These are phyloP conservation scores for Epithele typhae DNA, from an alignment of 768 basidiomycete species.

Conservation along the genomic window DNA sequence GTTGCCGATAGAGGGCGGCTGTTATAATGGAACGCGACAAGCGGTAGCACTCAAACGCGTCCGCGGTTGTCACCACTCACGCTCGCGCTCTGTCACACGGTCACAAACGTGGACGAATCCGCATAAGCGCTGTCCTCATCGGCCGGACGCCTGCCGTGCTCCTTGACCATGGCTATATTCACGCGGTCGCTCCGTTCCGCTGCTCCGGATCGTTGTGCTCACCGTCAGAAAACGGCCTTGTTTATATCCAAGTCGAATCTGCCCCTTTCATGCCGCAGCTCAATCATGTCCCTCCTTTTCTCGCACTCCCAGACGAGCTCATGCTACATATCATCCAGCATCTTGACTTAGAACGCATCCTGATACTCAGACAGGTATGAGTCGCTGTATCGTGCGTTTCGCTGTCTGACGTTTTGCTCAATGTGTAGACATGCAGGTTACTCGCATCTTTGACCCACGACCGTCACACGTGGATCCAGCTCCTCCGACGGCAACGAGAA, in stretches of 20 bases:
- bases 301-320: slow-evolving; percentile 21
- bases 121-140: too few species aligned
- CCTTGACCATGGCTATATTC: too few species aligned
- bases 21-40: too few species aligned
- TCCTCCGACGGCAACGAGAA: slow-evolving; percentile 9
- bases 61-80: background rate
- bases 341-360: slow-evolving; percentile 20
- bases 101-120: too few species aligned
- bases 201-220: too few species aligned
- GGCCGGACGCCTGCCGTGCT: too few species aligned
- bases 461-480: slow-evolving; percentile 17
- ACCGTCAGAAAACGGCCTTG: too few species aligned
- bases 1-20: too few species aligned
- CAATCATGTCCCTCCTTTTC: slow-evolving; percentile 15
- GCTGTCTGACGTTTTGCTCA: background rate
- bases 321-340: slow-evolving; percentile 13
- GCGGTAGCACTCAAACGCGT: too few species aligned
- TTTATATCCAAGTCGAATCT: too few species aligned
- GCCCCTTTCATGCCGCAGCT: too few species aligned
- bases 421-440: slow-evolving; percentile 6
- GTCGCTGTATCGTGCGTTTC: background rate
- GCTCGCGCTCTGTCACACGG: background rate
- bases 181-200: too few species aligned
- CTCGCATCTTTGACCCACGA: slow-evolving; percentile 14
- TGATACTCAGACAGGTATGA: background rate